phyloP scores from a whole-genome alignment of 2,329 filamentous ascomycete genomes.

The Claviceps digitariae region DNA sequence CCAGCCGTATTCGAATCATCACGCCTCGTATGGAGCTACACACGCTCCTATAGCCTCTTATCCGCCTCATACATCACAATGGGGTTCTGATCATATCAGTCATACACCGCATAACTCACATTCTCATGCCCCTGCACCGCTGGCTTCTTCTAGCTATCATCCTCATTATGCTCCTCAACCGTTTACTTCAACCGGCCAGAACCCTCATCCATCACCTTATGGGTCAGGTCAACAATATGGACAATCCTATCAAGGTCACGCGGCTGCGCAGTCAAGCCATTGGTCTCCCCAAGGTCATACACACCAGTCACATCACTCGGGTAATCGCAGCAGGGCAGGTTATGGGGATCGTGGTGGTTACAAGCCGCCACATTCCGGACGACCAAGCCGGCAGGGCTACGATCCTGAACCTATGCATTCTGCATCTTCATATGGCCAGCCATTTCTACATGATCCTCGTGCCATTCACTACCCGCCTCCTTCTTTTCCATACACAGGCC shows the following conservation, averaged over 20 bases:
- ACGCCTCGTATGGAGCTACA: conserved; percentile 17
- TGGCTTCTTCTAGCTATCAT: conserved; percentile 42
- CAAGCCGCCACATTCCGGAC: conserved; percentile 17
- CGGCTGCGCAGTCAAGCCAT: conserved; percentile 10
- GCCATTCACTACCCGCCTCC: conserved; percentile 21
- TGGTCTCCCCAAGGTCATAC: conserved; percentile 17
- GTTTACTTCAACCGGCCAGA: conserved; percentile 28
- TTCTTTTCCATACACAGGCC: conserved; percentile 25
- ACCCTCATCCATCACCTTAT: conserved; percentile 32
- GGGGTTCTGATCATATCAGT: conserved; percentile 24
- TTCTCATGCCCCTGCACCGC: conserved; percentile 31
- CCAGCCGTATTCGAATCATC: conserved; percentile 22
- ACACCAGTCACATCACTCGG: conserved; percentile 22
- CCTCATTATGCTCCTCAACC: conserved; percentile 44
- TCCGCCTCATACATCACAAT: conserved; percentile 26
- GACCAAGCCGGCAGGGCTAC: conserved; percentile 22
- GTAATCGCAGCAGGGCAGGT: conserved; percentile 30
- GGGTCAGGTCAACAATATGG: conserved; percentile 24
- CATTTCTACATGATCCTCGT: conserved; percentile 28
- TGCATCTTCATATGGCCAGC: conserved; percentile 24
- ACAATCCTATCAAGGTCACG: conserved; percentile 22
- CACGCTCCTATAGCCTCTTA: conserved; percentile 25
- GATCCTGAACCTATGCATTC: conserved; percentile 19
- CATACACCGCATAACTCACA: conserved; percentile 26
- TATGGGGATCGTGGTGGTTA: conserved; percentile 31